These are phyloP conservation scores for Centaurea solstitialis DNA, from an alignment of 129 eudicot species.

Conservation along the genomic window DNA sequence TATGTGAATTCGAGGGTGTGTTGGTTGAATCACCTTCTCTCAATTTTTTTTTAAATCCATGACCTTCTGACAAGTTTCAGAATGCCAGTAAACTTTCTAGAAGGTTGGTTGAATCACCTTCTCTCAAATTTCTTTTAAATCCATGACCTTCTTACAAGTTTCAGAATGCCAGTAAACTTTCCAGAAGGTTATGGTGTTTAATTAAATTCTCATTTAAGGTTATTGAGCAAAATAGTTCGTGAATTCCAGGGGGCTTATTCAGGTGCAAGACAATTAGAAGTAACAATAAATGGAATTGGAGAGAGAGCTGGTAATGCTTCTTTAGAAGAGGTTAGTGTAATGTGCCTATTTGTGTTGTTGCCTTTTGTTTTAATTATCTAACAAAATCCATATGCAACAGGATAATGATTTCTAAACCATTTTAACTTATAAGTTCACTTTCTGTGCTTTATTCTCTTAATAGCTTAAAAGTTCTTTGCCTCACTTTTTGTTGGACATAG, in stretches of 20 bases:
- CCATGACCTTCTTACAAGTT: background rate
- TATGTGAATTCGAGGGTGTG: constrained; percentile 44
- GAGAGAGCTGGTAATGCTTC: constrained; percentile 99
- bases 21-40: background rate
- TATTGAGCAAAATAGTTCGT: background rate
- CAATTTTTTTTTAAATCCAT: background rate
- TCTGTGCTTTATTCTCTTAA: background rate
- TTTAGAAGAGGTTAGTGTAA: constrained; percentile 76
- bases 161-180: too few relatives aligned
- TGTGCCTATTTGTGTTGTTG: background rate
- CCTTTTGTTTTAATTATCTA: background rate
- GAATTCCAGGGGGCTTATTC: constrained; percentile 71
- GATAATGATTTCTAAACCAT: background rate
- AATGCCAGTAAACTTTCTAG: too few relatives aligned
- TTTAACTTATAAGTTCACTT: background rate
- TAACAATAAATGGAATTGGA: constrained; percentile 93
- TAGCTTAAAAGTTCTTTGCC: background rate
- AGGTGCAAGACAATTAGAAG: constrained; percentile 96
- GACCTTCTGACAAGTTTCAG: background rate
- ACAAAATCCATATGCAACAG: background rate
- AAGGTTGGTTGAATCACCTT: background rate
- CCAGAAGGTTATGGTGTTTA: background rate
- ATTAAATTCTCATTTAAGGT: background rate
- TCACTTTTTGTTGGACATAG: constrained; percentile 35
- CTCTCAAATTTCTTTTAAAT: background rate